Percentiles rank a stretch among this genome's conserved stretches.
Evolutionary conservation across 306 rosid genomes (phyloP).

Genomic region (Casuarina equisetifolia): DNA sequence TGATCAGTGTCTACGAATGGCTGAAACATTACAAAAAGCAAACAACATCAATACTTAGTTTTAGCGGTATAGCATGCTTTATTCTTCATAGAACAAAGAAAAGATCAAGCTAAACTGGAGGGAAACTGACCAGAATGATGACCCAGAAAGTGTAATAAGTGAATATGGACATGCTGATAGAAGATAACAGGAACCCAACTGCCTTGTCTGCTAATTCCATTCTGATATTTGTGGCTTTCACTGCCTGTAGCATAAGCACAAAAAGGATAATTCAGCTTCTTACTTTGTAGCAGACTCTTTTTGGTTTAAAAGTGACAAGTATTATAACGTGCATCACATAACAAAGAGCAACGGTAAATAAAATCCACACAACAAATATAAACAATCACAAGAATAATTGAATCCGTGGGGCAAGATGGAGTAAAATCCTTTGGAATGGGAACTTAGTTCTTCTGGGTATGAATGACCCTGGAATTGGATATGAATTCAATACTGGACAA

Average conservation of each 20-base stretch:
- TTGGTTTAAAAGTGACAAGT: too few species aligned
- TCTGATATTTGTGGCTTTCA: constrained; percentile 24
- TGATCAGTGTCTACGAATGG: constrained; percentile 94
- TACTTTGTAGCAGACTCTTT: constrained; percentile 10
- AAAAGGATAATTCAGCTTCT: constrained; percentile 20
- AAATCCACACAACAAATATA: neutral
- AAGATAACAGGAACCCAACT: constrained; percentile 73
- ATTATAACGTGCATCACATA: neutral
- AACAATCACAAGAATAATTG: constrained; percentile 1
- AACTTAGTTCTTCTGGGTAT: neutral
- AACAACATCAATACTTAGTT: constrained; percentile 11
- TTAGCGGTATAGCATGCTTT: neutral
- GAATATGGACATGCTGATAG: constrained; percentile 74
- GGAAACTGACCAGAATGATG: constrained; percentile 73
- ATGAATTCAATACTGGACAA: neutral
- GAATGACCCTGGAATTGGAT: neutral
- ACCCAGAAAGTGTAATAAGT: constrained; percentile 95
- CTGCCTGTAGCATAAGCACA: constrained; percentile 39
- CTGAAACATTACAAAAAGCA: constrained; percentile 49
- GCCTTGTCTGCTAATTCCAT: constrained; percentile 92
- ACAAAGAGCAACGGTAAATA: neutral
- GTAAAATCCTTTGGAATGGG: constrained; percentile 12
- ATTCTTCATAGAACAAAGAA: neutral
- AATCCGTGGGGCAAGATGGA: neutral
- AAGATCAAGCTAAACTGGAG: constrained; percentile 12